Evolutionary conservation across 371 early-diverging fungal genomes (phyloP).

Genomic region (Actinomucor elegans): DNA sequence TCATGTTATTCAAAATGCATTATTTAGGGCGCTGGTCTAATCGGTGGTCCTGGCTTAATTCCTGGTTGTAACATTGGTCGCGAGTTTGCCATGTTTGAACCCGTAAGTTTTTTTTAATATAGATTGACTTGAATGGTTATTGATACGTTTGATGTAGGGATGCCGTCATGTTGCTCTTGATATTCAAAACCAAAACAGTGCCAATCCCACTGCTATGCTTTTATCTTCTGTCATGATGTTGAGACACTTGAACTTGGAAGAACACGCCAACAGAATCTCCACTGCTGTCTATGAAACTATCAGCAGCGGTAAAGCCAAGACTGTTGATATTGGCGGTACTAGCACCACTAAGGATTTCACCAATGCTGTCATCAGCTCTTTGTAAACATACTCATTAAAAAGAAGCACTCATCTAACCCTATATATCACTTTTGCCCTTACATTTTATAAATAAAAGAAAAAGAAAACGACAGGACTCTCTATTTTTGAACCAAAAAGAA

Average conservation of each 20-base stretch:
- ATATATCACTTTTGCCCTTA: no score
- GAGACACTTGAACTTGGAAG: slow-evolving; percentile 85
- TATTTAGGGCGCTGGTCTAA: slow-evolving; percentile 82
- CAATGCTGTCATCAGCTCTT: slow-evolving; percentile 65
- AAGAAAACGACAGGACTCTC: background rate
- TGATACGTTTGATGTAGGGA: slow-evolving; percentile 39
- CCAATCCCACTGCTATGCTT: slow-evolving; percentile 93
- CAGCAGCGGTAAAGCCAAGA: slow-evolving; percentile 25
- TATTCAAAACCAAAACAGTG: slow-evolving; percentile 88
- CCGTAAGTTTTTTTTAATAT: slow-evolving; percentile 55
- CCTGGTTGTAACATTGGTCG: slow-evolving; percentile 96
- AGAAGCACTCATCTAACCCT: no score
- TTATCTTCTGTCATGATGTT: slow-evolving; percentile 91
- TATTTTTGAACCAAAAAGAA: no score
- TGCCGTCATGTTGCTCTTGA: slow-evolving; percentile 96
- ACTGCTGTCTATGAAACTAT: slow-evolving; percentile 60
- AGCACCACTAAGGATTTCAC: slow-evolving; percentile 90
- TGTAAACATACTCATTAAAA: slow-evolving; percentile 39
- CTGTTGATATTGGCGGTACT: slow-evolving; percentile 49
- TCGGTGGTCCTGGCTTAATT: slow-evolving; percentile 93
- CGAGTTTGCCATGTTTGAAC: slow-evolving; percentile 95
- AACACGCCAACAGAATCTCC: slow-evolving; percentile 83
- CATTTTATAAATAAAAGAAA: background rate
- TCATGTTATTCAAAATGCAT: no score
- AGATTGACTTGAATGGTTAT: background rate